A percentile compares a stretch with the other conserved stretches of the same genome.
These are phyloP conservation scores for Lonicera japonica DNA, from an alignment of 129 eudicot genomes.

Conservation along the genomic window DNA sequence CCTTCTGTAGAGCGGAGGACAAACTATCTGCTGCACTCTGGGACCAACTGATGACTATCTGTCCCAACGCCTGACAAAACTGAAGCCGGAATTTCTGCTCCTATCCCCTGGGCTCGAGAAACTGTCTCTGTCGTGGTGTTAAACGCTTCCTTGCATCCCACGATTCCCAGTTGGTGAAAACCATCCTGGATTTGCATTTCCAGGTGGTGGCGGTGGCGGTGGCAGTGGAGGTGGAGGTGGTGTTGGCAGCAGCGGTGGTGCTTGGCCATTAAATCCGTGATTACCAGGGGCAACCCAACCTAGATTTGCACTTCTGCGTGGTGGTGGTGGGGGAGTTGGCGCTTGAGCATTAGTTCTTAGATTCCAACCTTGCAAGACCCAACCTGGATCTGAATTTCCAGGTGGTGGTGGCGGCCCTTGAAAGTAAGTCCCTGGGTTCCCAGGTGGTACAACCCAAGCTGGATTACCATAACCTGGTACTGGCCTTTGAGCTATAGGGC, in stretches of 20 bases:
- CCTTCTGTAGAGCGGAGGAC: constrained; percentile 8
- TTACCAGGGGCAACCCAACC: constrained; percentile 35
- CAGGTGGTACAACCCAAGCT: not conserved
- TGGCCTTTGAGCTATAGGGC: too few species aligned
- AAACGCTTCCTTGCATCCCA: constrained; percentile 32
- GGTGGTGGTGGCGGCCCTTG: not conserved
- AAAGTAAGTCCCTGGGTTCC: not conserved
- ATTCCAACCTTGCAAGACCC: too few species aligned
- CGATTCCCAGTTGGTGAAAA: constrained; percentile 45
- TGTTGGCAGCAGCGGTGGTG: constrained; percentile 6
- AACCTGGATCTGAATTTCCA: too few species aligned
- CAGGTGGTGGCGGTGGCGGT: not conserved
- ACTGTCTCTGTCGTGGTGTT: constrained; percentile 29
- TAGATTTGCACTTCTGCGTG: not conserved
- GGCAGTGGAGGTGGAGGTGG: not conserved
- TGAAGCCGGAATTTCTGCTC: constrained; percentile 40
- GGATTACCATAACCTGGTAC: not conserved
- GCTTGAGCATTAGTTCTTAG: too few species aligned
- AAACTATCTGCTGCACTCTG: not conserved
- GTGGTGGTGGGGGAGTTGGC: too few species aligned
- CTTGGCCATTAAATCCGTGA: constrained; percentile 10
- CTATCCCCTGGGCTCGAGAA: constrained; percentile 45
- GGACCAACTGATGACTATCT: not conserved
- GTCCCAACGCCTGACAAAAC: constrained; percentile 23
- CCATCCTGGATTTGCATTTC: constrained; percentile 35